A percentile compares a stretch with the other conserved stretches of the same genome.
Evolutionary conservation across 1,284 basidiomycete genomes (phyloP).

Genomic region (Ceratobasidium sp.): DNA sequence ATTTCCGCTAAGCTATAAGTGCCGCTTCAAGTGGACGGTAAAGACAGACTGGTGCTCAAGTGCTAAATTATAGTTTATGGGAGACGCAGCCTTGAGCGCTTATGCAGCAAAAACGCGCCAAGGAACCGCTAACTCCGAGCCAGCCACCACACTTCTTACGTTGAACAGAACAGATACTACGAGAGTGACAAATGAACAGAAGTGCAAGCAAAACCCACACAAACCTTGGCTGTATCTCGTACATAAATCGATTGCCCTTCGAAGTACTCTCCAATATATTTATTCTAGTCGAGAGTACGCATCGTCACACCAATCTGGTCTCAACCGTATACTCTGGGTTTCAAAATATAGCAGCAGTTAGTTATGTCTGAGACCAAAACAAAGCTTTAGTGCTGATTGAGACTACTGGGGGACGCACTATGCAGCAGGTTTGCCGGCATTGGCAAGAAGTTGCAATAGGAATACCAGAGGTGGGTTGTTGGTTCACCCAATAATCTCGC

Average conservation of each 20-base stretch:
- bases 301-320: background rate
- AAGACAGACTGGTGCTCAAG: too few relatives aligned
- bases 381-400: background rate
- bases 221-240: too few relatives aligned
- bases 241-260: background rate
- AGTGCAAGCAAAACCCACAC: too few relatives aligned
- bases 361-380: background rate
- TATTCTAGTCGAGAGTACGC: background rate
- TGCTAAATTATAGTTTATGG: too few relatives aligned
- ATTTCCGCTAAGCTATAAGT: too few relatives aligned
- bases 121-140: too few relatives aligned
- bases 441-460: background rate
- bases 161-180: too few relatives aligned
- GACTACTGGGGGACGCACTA: background rate
- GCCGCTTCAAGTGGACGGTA: too few relatives aligned
- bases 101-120: too few relatives aligned
- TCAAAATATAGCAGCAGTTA: slow-evolving; percentile 1
- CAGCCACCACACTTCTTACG: too few relatives aligned
- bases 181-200: too few relatives aligned
- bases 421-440: background rate
- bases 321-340: background rate
- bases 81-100: too few relatives aligned
- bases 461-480: background rate
- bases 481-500: background rate
- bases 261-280: slow-evolving; percentile 1